phyloP scores from a whole-genome alignment of 1,139 yeast species.

The Eremothecium gossypii region DNA sequence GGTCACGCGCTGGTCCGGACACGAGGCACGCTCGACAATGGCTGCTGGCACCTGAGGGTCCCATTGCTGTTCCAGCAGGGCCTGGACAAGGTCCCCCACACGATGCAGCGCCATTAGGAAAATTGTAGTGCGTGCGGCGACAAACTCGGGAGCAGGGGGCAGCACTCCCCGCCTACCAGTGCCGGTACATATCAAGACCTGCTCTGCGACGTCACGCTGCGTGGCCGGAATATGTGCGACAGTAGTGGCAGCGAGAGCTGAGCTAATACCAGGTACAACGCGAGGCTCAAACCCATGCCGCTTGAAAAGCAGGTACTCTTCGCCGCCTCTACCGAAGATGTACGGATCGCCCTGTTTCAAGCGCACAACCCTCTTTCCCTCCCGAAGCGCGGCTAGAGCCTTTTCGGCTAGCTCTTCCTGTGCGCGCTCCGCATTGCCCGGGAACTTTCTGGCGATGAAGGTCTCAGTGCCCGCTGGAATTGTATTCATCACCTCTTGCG shows the following conservation, averaged over 20 bases:
- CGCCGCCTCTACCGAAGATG: slow-evolving; percentile 95
- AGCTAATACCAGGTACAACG: slow-evolving; percentile 83
- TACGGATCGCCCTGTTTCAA: slow-evolving; percentile 97
- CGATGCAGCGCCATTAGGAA: slow-evolving; percentile 89
- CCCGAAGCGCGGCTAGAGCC: slow-evolving; percentile 55
- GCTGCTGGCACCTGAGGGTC: slow-evolving; percentile 67
- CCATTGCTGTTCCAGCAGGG: slow-evolving; percentile 56
- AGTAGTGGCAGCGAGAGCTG: slow-evolving; percentile 88
- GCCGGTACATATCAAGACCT: slow-evolving; percentile 87
- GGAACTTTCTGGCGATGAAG: slow-evolving; percentile 87
- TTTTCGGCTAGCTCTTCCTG: slow-evolving; percentile 70
- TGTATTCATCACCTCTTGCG: slow-evolving; percentile 72
- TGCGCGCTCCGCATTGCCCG: slow-evolving; percentile 93
- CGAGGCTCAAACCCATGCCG: slow-evolving; percentile 58
- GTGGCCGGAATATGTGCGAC: slow-evolving; percentile 82
- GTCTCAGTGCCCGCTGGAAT: slow-evolving; percentile 67
- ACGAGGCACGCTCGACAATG: slow-evolving; percentile 82
- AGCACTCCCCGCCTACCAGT: slow-evolving; percentile 83
- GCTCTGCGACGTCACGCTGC: slow-evolving; percentile 87
- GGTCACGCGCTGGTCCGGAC: slow-evolving; percentile 85
- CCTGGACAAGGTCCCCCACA: slow-evolving; percentile 56
- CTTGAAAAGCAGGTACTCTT: slow-evolving; percentile 65
- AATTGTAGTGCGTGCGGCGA: slow-evolving; percentile 65
- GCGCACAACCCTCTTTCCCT: slow-evolving; percentile 74
- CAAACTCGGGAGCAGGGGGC: slow-evolving; percentile 72